Evolutionary conservation across 495 filamentous ascomycete species (phyloP).

Genomic region (Tricharina praecox): DNA sequence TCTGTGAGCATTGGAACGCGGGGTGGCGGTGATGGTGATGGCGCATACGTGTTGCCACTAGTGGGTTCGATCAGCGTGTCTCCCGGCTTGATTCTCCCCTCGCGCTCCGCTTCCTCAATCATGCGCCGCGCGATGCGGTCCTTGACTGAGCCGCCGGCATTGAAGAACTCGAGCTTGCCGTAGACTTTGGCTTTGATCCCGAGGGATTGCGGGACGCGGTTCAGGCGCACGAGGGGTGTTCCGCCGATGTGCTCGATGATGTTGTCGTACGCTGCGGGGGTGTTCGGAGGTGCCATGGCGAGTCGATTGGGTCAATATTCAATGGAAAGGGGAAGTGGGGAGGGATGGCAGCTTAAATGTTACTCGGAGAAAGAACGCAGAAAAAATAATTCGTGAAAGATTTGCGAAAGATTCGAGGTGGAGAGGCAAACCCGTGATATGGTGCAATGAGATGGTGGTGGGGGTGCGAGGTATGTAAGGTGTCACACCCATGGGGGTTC

Average conservation of each 20-base stretch:
- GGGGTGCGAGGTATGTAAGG: too few species aligned
- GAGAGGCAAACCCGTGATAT: too few species aligned
- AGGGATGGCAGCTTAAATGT: too few species aligned
- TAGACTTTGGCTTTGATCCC: slow-evolving; percentile 83
- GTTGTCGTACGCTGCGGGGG: slow-evolving; percentile 1
- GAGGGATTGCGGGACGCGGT: slow-evolving; percentile 73
- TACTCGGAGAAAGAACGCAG: too few species aligned
- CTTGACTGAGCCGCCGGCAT: slow-evolving; percentile 94
- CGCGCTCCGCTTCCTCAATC: slow-evolving; percentile 87
- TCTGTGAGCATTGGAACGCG: not conserved
- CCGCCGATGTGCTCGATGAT: slow-evolving; percentile 54
- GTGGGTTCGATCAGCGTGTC: slow-evolving; percentile 97
- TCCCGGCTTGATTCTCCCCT: slow-evolving; percentile 86
- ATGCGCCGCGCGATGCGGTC: slow-evolving; percentile 93
- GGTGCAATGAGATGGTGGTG: too few species aligned
- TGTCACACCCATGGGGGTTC: too few species aligned
- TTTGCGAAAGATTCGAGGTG: too few species aligned
- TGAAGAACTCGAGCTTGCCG: slow-evolving; percentile 92
- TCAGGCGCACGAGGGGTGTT: slow-evolving; percentile 82
- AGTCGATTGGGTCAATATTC: too few species aligned
- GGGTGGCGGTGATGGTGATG: not conserved
- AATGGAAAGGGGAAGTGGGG: too few species aligned
- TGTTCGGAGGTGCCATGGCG: slow-evolving; percentile 2
- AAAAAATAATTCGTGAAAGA: too few species aligned
- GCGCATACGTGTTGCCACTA: slow-evolving; percentile 74